Percentiles rank a stretch among this genome's conserved stretches.
phyloP scores from a whole-genome alignment of 148 eudicot species.

The Amaranthus palmeri region DNA sequence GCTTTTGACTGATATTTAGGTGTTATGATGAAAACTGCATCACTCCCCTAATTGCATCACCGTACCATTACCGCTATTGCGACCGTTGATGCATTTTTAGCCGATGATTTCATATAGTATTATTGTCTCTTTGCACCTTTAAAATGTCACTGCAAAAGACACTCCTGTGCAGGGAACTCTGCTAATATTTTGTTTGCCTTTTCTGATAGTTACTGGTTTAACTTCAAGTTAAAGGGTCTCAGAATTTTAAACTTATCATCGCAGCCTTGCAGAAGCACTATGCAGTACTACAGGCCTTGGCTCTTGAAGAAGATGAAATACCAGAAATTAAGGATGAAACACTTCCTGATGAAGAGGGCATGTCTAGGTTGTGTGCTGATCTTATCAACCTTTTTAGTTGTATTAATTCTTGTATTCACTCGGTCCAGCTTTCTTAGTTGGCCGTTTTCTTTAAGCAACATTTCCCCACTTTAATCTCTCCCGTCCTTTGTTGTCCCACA shows the following conservation, averaged over 20 bases:
- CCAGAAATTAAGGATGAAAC: conserved; percentile 92
- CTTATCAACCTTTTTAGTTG: background rate
- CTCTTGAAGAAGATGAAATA: conserved; percentile 89
- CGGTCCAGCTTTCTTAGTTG: background rate
- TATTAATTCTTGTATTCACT: background rate
- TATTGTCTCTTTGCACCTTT: background rate
- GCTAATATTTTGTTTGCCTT: background rate
- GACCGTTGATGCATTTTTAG: background rate
- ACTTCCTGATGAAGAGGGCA: conserved; percentile 89
- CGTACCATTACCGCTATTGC: too few species aligned
- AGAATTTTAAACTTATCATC: conserved; percentile 5
- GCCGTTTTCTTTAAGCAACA: too few species aligned
- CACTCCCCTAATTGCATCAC: too few species aligned
- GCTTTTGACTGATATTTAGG: too few species aligned
- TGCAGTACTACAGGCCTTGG: conserved; percentile 86
- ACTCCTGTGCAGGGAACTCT: background rate
- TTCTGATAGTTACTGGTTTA: conserved; percentile 2
- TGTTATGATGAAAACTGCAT: too few species aligned
- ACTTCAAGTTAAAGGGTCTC: background rate
- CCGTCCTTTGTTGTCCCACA: too few species aligned
- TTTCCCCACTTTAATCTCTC: too few species aligned
- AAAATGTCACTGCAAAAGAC: background rate
- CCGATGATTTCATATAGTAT: background rate
- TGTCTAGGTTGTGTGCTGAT: conserved; percentile 55
- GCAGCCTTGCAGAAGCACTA: conserved; percentile 97